Conservation (phyloP, 2,329 filamentous ascomycete genomes). For the Sporothrix phasma region DNA sequence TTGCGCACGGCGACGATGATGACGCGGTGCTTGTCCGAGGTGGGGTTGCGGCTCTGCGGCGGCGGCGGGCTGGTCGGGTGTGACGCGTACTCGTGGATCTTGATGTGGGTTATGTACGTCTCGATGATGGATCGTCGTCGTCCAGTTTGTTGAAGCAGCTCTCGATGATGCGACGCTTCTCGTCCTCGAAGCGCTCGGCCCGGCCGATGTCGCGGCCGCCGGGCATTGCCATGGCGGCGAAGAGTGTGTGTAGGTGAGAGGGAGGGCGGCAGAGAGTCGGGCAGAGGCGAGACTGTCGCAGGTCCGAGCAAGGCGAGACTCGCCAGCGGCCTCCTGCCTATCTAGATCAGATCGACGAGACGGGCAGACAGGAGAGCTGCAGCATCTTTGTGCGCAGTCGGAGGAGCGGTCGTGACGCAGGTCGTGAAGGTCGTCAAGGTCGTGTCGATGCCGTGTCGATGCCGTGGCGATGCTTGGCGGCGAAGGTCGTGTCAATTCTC, state of each 20-base stretch:
- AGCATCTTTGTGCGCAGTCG: conserved; percentile 6
- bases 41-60: conserved; percentile 56
- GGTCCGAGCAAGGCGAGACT: background rate
- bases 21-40: conserved; percentile 76
- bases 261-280: background rate
- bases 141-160: conserved; percentile 92
- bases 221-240: conserved; percentile 24
- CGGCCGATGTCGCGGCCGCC: conserved; percentile 31
- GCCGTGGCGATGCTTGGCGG: background rate
- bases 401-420: background rate
- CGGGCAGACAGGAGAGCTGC: conserved; percentile 6
- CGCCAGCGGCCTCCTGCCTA: background rate
- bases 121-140: conserved; percentile 76
- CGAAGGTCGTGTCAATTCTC: background rate
- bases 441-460: background rate
- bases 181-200: conserved; percentile 90
- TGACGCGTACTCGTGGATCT: conserved; percentile 75
- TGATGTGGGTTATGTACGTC: conserved; percentile 96
- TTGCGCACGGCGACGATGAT: conserved; percentile 91
- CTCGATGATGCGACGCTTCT: conserved; percentile 88
- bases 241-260: background rate
- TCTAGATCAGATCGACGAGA: conserved; percentile 7
- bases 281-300: background rate
- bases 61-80: conserved; percentile 80
- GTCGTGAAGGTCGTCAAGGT: no score